A percentile compares a stretch with the other conserved stretches of the same genome.
Evolutionary conservation across 257 asterid genomes (phyloP).

Genomic region (Petunia axillaris): DNA sequence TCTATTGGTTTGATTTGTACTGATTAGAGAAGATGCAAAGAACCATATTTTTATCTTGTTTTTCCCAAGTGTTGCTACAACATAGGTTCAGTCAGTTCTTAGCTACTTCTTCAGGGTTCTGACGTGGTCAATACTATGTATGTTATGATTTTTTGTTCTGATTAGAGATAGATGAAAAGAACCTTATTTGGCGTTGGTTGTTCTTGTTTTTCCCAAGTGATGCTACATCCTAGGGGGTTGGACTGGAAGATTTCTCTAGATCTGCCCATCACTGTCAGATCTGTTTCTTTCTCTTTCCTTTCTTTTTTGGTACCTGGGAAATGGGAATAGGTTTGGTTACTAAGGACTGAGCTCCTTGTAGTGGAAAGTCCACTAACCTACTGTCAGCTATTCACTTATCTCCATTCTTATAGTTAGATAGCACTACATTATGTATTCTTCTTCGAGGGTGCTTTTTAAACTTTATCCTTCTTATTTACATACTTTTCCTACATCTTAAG

Average conservation of each 20-base stretch:
- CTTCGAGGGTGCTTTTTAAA: background rate
- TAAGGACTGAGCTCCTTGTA: background rate
- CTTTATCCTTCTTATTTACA: no score
- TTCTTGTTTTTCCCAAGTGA: slow-evolving; percentile 3
- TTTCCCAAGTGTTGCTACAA: background rate
- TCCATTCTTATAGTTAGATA: slow-evolving; percentile 26
- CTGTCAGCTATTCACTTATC: background rate
- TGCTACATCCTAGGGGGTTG: background rate
- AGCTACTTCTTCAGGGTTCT: slow-evolving; percentile 20
- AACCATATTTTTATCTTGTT: no score
- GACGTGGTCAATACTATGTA: background rate
- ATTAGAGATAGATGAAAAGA: slow-evolving; percentile 15
- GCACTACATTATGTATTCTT: slow-evolving; percentile 13
- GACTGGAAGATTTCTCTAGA: background rate
- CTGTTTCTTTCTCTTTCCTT: background rate
- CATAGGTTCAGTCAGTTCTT: background rate
- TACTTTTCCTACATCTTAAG: background rate
- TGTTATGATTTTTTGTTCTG: slow-evolving; percentile 1
- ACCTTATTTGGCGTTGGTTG: background rate
- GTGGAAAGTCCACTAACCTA: slow-evolving; percentile 13
- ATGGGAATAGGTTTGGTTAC: slow-evolving; percentile 6
- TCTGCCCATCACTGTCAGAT: background rate
- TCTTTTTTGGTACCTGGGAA: background rate
- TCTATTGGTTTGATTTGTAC: no score
- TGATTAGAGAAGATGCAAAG: no score